These are phyloP conservation scores for Kwoniella europaea DNA, from an alignment of 768 basidiomycete species.

Conservation along the genomic window DNA sequence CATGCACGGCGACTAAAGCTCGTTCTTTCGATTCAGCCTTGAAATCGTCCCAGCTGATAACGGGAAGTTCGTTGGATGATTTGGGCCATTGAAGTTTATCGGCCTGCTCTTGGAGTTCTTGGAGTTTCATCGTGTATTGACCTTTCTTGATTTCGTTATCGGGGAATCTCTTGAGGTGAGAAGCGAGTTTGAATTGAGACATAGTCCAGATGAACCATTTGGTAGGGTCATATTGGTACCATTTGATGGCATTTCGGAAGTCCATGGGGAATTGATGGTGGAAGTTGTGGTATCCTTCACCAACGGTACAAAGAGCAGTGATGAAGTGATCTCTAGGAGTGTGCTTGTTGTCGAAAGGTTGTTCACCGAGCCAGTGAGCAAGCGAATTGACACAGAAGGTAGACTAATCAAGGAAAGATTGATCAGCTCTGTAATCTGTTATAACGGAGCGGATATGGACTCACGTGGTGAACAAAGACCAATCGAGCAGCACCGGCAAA, in stretches of 20 bases:
- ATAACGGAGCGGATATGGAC: conserved; percentile 48
- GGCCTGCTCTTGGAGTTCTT: conserved; percentile 78
- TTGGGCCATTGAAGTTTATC: conserved; percentile 80
- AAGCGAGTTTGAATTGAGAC: conserved; percentile 72
- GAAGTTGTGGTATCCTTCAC: conserved; percentile 98
- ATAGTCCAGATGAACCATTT: conserved; percentile 84
- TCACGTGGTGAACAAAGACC: conserved; percentile 83
- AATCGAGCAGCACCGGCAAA: conserved; percentile 81
- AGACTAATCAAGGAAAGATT: conserved; percentile 58
- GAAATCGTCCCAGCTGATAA: conserved; percentile 87
- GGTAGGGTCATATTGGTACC: conserved; percentile 91
- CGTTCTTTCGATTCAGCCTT: conserved; percentile 78
- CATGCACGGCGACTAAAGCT: conserved; percentile 82
- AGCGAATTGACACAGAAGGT: conserved; percentile 97
- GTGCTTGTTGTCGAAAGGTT: conserved; percentile 93
- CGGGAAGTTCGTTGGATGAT: conserved; percentile 73
- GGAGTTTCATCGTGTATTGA: conserved; percentile 90
- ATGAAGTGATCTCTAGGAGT: conserved; percentile 86
- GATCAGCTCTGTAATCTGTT: conserved; percentile 5
- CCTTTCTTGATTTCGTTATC: conserved; percentile 90
- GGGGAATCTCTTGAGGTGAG: conserved; percentile 80
- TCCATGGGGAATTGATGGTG: conserved; percentile 99
- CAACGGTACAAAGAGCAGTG: conserved; percentile 87
- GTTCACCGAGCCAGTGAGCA: conserved; percentile 92
- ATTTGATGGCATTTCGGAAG: conserved; percentile 92